Conservation (phyloP, 768 basidiomycete species). For the Roridomyces roridus region DNA sequence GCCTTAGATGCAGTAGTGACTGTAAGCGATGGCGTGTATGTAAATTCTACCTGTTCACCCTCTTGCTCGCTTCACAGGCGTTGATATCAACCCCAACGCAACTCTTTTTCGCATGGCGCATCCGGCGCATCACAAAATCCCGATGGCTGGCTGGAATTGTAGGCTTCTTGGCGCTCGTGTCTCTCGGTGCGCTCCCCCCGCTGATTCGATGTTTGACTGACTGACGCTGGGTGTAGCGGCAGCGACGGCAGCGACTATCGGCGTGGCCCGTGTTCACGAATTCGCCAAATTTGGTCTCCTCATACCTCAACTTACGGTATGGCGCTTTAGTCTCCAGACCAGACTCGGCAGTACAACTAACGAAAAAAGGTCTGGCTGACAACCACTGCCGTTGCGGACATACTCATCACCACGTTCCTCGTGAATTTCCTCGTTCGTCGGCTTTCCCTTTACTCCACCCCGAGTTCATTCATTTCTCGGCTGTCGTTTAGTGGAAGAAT, state of each 20-base stretch:
- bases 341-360: slow-evolving; percentile 1
- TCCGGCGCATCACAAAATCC: slow-evolving; percentile 9
- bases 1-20: slow-evolving; percentile 23
- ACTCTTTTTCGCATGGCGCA: slow-evolving; percentile 26
- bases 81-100: slow-evolving; percentile 21
- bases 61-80: background rate
- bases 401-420: slow-evolving; percentile 23
- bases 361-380: slow-evolving; percentile 24
- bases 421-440: slow-evolving; percentile 20
- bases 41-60: too few species aligned
- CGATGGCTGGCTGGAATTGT: slow-evolving; percentile 12
- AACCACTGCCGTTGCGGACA: slow-evolving; percentile 19
- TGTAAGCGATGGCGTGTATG: background rate
- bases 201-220: too few species aligned
- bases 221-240: background rate
- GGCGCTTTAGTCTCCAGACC: too few species aligned
- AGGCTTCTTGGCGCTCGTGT: slow-evolving; percentile 9
- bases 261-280: background rate
- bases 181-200: slow-evolving; percentile 17
- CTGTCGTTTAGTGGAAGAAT: slow-evolving; percentile 12
- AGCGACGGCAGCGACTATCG: background rate
- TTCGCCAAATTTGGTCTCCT: slow-evolving; percentile 8
- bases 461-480: background rate
- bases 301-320: too few species aligned
- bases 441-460: too few species aligned